Conservation (phyloP, 2,329 filamentous ascomycete species). For the Aspergillus sp. region DNA sequence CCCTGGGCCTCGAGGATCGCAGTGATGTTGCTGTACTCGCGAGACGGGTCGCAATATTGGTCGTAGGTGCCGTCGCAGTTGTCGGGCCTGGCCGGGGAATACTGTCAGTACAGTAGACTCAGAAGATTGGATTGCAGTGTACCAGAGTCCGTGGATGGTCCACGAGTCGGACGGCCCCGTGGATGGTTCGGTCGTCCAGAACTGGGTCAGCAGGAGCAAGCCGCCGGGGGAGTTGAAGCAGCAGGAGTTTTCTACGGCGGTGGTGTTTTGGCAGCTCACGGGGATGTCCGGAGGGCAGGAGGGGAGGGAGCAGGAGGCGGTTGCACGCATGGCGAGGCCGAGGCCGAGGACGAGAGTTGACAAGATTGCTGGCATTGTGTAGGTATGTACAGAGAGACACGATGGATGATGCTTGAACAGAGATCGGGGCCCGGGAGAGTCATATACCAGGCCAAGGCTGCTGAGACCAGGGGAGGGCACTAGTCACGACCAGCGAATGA, state of each 20-base stretch:
- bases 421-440: too few species aligned
- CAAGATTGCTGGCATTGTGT: slow-evolving; percentile 11
- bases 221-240: slow-evolving; percentile 53
- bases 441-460: too few species aligned
- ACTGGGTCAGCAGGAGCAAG: slow-evolving; percentile 49
- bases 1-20: slow-evolving; percentile 44
- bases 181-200: slow-evolving; percentile 49
- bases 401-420: too few species aligned
- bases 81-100: slow-evolving; percentile 30
- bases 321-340: slow-evolving; percentile 13
- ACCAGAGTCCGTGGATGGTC: slow-evolving; percentile 52
- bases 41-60: slow-evolving; percentile 44
- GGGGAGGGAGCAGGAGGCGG: slow-evolving; percentile 16
- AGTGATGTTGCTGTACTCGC: slow-evolving; percentile 50
- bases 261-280: slow-evolving; percentile 49
- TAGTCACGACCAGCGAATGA: too few species aligned
- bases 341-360: slow-evolving; percentile 13
- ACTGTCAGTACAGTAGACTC: background rate
- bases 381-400: too few species aligned
- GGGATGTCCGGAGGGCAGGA: slow-evolving; percentile 29
- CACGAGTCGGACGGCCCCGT: slow-evolving; percentile 48
- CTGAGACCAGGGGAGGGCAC: too few species aligned
- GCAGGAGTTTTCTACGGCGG: slow-evolving; percentile 41
- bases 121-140: too few species aligned
- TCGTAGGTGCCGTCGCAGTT: slow-evolving; percentile 51